Conservation (phyloP, 495 filamentous ascomycete genomes). For the Barbatosphaeria neglecta region DNA sequence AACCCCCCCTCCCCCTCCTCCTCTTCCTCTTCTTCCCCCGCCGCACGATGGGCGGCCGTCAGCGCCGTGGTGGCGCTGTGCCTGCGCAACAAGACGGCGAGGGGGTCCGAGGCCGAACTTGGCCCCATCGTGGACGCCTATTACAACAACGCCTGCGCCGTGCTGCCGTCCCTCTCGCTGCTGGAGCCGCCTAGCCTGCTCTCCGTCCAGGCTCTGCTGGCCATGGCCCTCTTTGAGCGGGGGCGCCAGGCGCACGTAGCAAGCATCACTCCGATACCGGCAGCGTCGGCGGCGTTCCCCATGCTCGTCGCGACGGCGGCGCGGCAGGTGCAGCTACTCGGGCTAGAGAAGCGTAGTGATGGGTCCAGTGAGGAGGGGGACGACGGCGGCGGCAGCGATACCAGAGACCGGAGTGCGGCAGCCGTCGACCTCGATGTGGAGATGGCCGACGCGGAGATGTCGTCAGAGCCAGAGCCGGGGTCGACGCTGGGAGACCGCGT, state of each 20-base stretch:
- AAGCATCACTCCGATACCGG: too few relatives aligned
- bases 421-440: too few relatives aligned
- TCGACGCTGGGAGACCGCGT: too few relatives aligned
- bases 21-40: background rate
- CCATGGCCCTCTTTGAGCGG: background rate
- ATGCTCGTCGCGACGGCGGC: background rate
- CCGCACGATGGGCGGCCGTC: constrained; percentile 4
- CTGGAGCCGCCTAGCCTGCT: background rate
- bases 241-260: background rate
- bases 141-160: background rate
- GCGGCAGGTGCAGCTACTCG: background rate
- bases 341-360: background rate
- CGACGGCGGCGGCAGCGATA: too few relatives aligned
- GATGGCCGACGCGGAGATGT: too few relatives aligned
- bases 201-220: background rate
- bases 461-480: too few relatives aligned
- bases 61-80: background rate
- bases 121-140: background rate
- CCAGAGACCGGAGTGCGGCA: too few relatives aligned
- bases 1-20: background rate
- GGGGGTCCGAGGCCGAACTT: background rate
- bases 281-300: background rate
- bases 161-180: background rate
- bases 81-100: constrained; percentile 1
- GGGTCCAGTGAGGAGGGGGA: background rate